Evolutionary conservation across 108 stramenopile species (phyloP), one percentile per base, ranked within the genome.

Genomic region (Cyclotella distinguenda): DNA sequence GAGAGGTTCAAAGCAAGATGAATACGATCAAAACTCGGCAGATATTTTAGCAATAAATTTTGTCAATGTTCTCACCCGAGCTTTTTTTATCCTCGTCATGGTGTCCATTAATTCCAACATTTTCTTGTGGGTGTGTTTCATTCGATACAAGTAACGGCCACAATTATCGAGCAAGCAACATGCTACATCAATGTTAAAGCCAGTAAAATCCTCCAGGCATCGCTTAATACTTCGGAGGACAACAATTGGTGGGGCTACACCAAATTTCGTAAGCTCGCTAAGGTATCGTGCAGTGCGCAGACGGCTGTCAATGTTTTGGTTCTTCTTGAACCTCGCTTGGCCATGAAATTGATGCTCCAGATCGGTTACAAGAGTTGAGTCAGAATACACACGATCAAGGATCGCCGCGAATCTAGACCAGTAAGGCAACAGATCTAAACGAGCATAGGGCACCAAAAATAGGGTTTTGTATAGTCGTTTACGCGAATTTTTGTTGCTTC

Each of bases 211-310:
- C 52, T 90, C 81, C 32, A 97, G 56, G 57, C 95, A 96, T 12
- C 88, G 71, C 60, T 82, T 65, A 6, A 97, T 69, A 34, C 90
- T 87, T 49, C 89, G 85, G 19, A 98, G 81, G 18, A 84, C 83
- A 13, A 97, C 89, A 32, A 96, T 93, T 3, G 95, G 95, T 6
- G 96, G 95, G 21, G 96, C 94, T 27, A 95, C 86, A 28, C 86
- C 79, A 63, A 98, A 98, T 61, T 97, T 98, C 19, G 94, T 94
- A 7, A 98, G 75, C 70, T 98, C 97, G 9, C 93, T 88, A 35
- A 96, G 82, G 72, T 86, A 97, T 26, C 94, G 74, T 13, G 85
- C 92, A 46, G 90, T 97, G 26, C 80, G 68, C 54, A 93, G 55
- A 10, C 93, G 84, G 50, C 81, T 82, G 60, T 96, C 95, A 22